phyloP scores from a whole-genome alignment of 768 basidiomycete genomes.

The Boletus tomentosulus region DNA sequence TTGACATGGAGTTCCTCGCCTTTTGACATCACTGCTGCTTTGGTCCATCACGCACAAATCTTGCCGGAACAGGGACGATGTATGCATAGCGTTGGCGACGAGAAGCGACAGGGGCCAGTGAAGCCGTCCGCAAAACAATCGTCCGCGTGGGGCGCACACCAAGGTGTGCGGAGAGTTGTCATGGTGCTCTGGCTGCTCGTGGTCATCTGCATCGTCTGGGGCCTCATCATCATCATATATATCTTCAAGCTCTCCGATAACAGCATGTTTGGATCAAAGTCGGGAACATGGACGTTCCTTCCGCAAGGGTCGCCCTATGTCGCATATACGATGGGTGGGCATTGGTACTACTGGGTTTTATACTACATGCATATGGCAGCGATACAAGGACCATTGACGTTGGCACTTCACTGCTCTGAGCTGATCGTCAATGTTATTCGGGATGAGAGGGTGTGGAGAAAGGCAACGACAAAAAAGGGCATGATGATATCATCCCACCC shows the following conservation, averaged over 20 bases:
- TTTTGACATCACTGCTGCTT: constrained; percentile 28
- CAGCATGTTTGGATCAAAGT: too few species aligned
- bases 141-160: constrained; percentile 28
- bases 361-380: constrained; percentile 20
- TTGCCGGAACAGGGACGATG: too few species aligned
- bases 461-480: constrained; percentile 14
- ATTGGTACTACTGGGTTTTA: constrained; percentile 20
- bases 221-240: constrained; percentile 10
- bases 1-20: constrained; percentile 32
- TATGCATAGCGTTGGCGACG: constrained; percentile 23
- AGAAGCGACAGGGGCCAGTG: constrained; percentile 4
- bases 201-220: constrained; percentile 20
- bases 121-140: constrained; percentile 16
- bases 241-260: too few species aligned
- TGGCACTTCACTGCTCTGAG: constrained; percentile 27
- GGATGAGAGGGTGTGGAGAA: constrained; percentile 27
- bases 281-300: constrained; percentile 28
- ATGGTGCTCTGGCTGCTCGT: constrained; percentile 24
- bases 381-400: constrained; percentile 28
- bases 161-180: constrained; percentile 21
- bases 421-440: constrained; percentile 26
- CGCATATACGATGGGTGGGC: neutral
- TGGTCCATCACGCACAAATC: constrained; percentile 25
- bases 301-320: constrained; percentile 3
- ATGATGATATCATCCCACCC: constrained; percentile 15